These are phyloP conservation scores for Streptanthus diversifolius DNA, from an alignment of 345 rosid genomes.

Conservation along the genomic window DNA sequence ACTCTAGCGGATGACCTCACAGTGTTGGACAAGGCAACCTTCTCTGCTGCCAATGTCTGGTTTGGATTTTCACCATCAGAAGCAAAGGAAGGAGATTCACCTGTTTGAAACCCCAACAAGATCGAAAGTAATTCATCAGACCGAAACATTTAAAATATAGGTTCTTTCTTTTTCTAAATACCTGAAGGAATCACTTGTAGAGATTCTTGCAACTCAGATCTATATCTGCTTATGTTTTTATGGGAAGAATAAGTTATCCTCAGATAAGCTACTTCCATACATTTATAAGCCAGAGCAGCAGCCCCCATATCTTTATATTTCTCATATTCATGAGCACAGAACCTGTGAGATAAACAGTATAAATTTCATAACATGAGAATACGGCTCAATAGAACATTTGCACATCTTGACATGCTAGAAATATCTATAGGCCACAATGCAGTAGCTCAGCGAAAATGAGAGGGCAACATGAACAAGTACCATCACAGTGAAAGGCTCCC, in stretches of 20 bases:
- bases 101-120: slow-evolving; percentile 37
- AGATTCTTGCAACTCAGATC: slow-evolving; percentile 63
- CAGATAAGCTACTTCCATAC: slow-evolving; percentile 94
- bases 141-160: not conserved
- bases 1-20: slow-evolving; percentile 63
- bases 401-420: slow-evolving; percentile 20
- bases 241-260: slow-evolving; percentile 75
- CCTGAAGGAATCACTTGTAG: slow-evolving; percentile 81
- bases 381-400: slow-evolving; percentile 15
- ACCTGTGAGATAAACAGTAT: slow-evolving; percentile 45
- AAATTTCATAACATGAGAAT: not conserved
- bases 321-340: slow-evolving; percentile 93
- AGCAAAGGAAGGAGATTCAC: slow-evolving; percentile 94
- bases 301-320: slow-evolving; percentile 83
- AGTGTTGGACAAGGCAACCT: slow-evolving; percentile 54
- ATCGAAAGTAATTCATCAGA: slow-evolving; percentile 11
- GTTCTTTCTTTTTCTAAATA: slow-evolving; percentile 26
- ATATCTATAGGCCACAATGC: not conserved
- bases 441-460: slow-evolving; percentile 8
- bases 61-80: slow-evolving; percentile 86
- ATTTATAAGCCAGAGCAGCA: slow-evolving; percentile 96
- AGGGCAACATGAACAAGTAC: slow-evolving; percentile 23
- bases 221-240: slow-evolving; percentile 56
- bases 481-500: slow-evolving; percentile 15
- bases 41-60: slow-evolving; percentile 58